A percentile compares a stretch with the other conserved stretches of the same genome.
phyloP scores from a whole-genome alignment of 1,139 yeast species.

The Williopsis jadinii region DNA sequence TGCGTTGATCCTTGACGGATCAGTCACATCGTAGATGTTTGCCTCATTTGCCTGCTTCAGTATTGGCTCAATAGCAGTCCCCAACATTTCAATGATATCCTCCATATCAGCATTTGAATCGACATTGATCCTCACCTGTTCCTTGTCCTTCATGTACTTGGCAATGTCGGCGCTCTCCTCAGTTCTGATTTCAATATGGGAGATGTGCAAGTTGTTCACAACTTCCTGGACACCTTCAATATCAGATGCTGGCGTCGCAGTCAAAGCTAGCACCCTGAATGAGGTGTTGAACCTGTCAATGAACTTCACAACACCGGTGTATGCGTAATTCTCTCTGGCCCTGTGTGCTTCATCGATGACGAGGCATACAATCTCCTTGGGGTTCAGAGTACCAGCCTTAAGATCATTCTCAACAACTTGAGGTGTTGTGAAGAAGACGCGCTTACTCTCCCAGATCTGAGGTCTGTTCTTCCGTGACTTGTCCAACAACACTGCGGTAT shows the following conservation, averaged over 20 bases:
- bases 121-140: slow-evolving; percentile 52
- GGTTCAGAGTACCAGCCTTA: slow-evolving; percentile 64
- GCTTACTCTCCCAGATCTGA: slow-evolving; percentile 65
- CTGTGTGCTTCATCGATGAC: slow-evolving; percentile 96
- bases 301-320: slow-evolving; percentile 70
- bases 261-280: slow-evolving; percentile 73
- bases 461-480: slow-evolving; percentile 57
- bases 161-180: slow-evolving; percentile 79
- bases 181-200: slow-evolving; percentile 78
- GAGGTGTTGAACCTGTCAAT: slow-evolving; percentile 57
- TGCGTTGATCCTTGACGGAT: slow-evolving; percentile 62
- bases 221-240: slow-evolving; percentile 86
- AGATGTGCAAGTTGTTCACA: slow-evolving; percentile 62
- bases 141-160: slow-evolving; percentile 69
- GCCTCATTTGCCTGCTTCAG: slow-evolving; percentile 57
- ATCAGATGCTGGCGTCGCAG: slow-evolving; percentile 93
- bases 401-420: slow-evolving; percentile 94
- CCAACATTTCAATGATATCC: slow-evolving; percentile 44
- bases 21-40: slow-evolving; percentile 54
- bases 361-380: slow-evolving; percentile 64
- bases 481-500: slow-evolving; percentile 79
- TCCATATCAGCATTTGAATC: slow-evolving; percentile 45
- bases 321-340: slow-evolving; percentile 85
- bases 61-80: slow-evolving; percentile 57
- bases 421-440: slow-evolving; percentile 92